Evolutionary conservation across 1,139 yeast species (phyloP).

Genomic region (Yamadazyma blattariae): DNA sequence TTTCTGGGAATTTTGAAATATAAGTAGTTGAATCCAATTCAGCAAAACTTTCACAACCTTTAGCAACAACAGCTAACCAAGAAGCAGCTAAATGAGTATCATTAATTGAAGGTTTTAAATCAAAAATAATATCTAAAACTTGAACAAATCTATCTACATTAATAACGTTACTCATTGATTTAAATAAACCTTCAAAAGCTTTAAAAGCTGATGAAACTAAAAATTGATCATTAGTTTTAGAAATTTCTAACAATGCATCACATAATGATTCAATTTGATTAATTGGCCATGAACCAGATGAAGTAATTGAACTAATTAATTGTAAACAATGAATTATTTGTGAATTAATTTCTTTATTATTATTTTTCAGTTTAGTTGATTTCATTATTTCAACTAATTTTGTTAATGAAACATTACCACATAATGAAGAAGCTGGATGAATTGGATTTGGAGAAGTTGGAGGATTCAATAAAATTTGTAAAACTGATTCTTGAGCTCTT

Average conservation of each 20-base stretch:
- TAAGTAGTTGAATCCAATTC: conserved; percentile 57
- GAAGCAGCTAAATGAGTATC: conserved; percentile 88
- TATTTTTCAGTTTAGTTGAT: conserved; percentile 33
- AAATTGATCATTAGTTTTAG: conserved; percentile 82
- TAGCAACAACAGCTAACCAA: conserved; percentile 93
- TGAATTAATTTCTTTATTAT: conserved; percentile 44
- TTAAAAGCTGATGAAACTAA: conserved; percentile 77
- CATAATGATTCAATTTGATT: conserved; percentile 68
- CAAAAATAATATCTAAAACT: conserved; percentile 70
- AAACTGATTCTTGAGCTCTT: conserved; percentile 87
- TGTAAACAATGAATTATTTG: conserved; percentile 75
- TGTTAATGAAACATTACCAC: conserved; percentile 67
- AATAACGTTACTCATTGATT: conserved; percentile 65
- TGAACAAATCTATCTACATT: conserved; percentile 60
- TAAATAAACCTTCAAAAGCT: conserved; percentile 83
- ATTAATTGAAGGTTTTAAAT: conserved; percentile 74
- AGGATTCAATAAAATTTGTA: conserved; percentile 58
- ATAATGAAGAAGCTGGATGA: conserved; percentile 70
- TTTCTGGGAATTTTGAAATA: conserved; percentile 51
- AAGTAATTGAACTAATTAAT: conserved; percentile 63
- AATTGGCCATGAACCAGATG: conserved; percentile 81
- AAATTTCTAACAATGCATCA: conserved; percentile 69
- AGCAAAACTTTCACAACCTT: conserved; percentile 73
- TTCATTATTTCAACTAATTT: conserved; percentile 47
- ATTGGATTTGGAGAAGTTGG: conserved; percentile 80